These are phyloP conservation scores for Trichosporon ovoides DNA, from an alignment of 1,284 basidiomycete species.

Conservation along the genomic window DNA sequence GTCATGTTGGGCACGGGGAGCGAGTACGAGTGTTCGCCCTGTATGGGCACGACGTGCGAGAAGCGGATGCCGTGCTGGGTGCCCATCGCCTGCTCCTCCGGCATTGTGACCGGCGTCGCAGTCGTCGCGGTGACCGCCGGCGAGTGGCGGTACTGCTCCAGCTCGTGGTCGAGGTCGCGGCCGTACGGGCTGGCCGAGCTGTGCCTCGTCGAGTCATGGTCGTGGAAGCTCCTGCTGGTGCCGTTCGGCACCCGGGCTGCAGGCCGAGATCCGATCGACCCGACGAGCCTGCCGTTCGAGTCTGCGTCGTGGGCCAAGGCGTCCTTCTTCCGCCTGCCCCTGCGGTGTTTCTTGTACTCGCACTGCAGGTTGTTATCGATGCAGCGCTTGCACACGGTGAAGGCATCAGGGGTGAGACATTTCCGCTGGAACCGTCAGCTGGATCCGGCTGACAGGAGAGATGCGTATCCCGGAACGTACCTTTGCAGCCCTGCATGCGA, in stretches of 20 bases:
- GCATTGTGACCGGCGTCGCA: conserved; percentile 1
- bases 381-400: conserved; percentile 27
- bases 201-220: neutral
- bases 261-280: neutral
- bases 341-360: conserved; percentile 29
- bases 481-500: conserved; percentile 29
- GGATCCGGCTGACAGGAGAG: neutral
- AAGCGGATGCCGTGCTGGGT: conserved; percentile 20
- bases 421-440: conserved; percentile 23
- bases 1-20: conserved; percentile 12
- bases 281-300: neutral
- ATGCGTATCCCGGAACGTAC: conserved; percentile 11
- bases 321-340: conserved; percentile 24
- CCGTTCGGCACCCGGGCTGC: neutral
- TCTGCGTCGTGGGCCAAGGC: neutral
- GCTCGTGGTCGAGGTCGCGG: conserved; percentile 5
- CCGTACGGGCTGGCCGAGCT: neutral
- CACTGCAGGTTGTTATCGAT: conserved; percentile 24
- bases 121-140: neutral
- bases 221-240: neutral
- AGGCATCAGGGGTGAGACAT: conserved; percentile 25
- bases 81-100: neutral
- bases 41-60: conserved; percentile 29
- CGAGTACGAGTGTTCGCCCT: conserved; percentile 22
- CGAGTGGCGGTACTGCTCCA: neutral